A percentile compares a stretch with the other conserved stretches of the same genome.
Evolutionary conservation across 164 flowering plant species (phyloP).

Genomic region (Litsea cubeba): DNA sequence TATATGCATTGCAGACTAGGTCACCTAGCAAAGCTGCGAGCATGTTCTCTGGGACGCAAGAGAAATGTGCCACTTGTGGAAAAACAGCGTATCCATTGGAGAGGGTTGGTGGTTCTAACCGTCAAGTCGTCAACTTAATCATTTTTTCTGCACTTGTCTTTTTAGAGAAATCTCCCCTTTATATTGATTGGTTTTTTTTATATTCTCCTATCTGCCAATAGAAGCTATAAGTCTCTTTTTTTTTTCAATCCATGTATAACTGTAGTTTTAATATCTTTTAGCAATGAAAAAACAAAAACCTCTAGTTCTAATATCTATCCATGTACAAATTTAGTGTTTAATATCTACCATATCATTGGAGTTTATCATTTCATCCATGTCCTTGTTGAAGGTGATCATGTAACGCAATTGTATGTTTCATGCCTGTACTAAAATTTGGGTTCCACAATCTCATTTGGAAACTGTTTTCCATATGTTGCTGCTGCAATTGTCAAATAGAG

Average conservation of each 20-base stretch:
- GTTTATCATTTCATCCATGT: background rate
- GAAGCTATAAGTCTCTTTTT: too few relatives aligned
- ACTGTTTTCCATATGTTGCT: background rate
- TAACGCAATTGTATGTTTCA: background rate
- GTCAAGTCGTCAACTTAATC: background rate
- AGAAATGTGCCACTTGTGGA: conserved; percentile 96
- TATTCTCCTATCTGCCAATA: too few relatives aligned
- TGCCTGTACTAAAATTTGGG: background rate
- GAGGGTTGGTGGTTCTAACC: conserved; percentile 23
- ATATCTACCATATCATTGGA: background rate
- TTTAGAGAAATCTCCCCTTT: background rate
- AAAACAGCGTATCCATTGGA: conserved; percentile 88
- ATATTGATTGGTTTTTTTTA: too few relatives aligned
- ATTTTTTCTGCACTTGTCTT: background rate
- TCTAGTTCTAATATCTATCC: too few relatives aligned
- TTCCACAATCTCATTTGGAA: background rate
- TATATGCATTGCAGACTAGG: conserved; percentile 58
- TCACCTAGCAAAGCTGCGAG: conserved; percentile 94
- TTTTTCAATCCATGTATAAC: too few relatives aligned
- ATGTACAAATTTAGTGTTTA: too few relatives aligned
- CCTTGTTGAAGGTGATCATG: background rate
- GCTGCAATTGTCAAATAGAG: background rate
- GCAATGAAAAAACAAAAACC: too few relatives aligned
- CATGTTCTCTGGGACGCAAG: conserved; percentile 98
- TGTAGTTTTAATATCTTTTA: background rate